phyloP scores from a whole-genome alignment of 2,329 filamentous ascomycete genomes.

The Dactylellina cionopaga region DNA sequence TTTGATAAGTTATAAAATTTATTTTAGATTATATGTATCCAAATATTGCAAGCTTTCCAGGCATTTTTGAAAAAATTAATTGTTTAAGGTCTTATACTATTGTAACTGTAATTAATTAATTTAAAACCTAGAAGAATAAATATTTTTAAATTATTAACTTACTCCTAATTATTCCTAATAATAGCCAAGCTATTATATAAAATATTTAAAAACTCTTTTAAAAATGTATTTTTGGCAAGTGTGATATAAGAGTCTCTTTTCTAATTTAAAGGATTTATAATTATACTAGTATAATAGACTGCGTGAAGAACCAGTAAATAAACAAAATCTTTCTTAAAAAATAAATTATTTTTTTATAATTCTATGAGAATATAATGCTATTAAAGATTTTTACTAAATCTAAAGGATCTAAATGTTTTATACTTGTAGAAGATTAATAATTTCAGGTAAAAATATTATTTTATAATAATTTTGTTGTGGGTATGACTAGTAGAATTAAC shows the following conservation, averaged over 20 bases:
- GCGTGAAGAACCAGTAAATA: constrained; percentile 65
- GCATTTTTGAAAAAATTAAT: constrained; percentile 41
- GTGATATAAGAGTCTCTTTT: constrained; percentile 13
- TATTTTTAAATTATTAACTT: constrained; percentile 46
- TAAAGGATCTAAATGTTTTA: constrained; percentile 65
- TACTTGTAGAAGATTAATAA: constrained; percentile 68
- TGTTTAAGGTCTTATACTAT: background rate
- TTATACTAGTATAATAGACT: constrained; percentile 64
- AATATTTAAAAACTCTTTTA: background rate
- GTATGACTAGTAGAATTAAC: constrained; percentile 54
- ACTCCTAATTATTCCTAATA: constrained; percentile 67
- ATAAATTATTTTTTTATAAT: constrained; percentile 64
- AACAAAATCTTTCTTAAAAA: constrained; percentile 66
- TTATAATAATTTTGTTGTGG: constrained; percentile 67
- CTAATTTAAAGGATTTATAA: background rate
- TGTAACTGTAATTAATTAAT: constrained; percentile 21
- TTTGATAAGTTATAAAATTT: constrained; percentile 3
- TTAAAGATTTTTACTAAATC: constrained; percentile 65
- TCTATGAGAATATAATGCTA: constrained; percentile 69
- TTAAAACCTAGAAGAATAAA: constrained; percentile 50
- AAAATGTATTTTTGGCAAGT: constrained; percentile 10
- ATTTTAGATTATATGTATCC: background rate
- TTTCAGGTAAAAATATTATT: constrained; percentile 64
- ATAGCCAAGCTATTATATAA: constrained; percentile 56
- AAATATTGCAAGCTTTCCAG: constrained; percentile 12